phyloP scores from a whole-genome alignment of 139 green algal species.

The Chlorella sp. region DNA sequence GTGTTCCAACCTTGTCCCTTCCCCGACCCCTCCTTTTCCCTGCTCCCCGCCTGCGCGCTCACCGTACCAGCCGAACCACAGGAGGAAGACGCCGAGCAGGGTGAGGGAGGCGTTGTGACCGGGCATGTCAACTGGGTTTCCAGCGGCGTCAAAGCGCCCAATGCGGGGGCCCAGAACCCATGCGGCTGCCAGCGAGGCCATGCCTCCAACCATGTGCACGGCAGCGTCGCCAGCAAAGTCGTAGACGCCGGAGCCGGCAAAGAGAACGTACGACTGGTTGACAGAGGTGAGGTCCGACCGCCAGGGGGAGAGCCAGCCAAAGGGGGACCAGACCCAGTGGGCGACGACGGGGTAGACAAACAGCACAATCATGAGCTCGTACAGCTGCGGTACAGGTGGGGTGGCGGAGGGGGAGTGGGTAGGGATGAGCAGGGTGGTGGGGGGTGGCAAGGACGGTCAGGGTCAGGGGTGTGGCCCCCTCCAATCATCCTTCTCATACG shows the following conservation, averaged over 20 bases:
- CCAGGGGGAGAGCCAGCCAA: slow-evolving; percentile 55
- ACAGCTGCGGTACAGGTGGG: slow-evolving; percentile 38
- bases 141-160: slow-evolving; percentile 90
- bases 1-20: neutral
- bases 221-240: slow-evolving; percentile 70
- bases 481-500: too few species aligned
- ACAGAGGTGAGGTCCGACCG: slow-evolving; percentile 8
- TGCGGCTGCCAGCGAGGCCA: slow-evolving; percentile 82
- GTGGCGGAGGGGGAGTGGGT: slow-evolving; percentile 37
- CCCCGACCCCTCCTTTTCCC: neutral
- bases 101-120: slow-evolving; percentile 80
- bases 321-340: slow-evolving; percentile 68
- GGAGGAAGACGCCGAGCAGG: slow-evolving; percentile 79
- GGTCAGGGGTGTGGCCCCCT: too few species aligned
- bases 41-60: neutral
- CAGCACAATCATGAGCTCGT: slow-evolving; percentile 70
- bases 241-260: slow-evolving; percentile 52
- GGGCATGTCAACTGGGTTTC: slow-evolving; percentile 80
- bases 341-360: slow-evolving; percentile 80
- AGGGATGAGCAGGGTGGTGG: neutral
- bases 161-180: slow-evolving; percentile 90
- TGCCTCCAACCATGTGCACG: slow-evolving; percentile 83
- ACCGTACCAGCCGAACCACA: slow-evolving; percentile 95
- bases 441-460: too few species aligned
- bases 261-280: slow-evolving; percentile 34